Percentiles rank a stretch among this genome's conserved stretches.
These are phyloP conservation scores for Triticum timopheevii DNA, from an alignment of 176 grass and related monocot species.

Conservation along the genomic window DNA sequence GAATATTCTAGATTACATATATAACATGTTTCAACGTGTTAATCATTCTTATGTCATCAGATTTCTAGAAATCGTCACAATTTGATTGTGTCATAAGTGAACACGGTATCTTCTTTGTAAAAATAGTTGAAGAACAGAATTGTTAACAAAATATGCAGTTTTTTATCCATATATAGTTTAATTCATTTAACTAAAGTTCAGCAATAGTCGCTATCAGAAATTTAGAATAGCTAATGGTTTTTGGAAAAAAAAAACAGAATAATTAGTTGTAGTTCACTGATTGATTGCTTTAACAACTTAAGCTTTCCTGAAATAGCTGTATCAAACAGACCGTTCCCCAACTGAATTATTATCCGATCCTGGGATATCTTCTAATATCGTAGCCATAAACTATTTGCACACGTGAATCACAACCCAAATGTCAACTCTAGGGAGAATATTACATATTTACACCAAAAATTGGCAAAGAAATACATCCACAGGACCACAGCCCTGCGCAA, in stretches of 20 bases:
- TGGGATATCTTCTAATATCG: not conserved
- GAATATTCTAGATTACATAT: not conserved
- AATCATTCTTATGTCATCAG: not conserved
- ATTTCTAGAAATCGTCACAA: not conserved
- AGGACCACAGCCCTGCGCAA: not conserved
- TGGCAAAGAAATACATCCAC: not conserved
- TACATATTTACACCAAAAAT: not conserved
- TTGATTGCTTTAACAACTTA: slow-evolving; percentile 1
- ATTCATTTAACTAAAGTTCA: not conserved
- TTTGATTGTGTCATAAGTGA: not conserved
- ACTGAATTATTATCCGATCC: not conserved
- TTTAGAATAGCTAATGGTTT: not conserved
- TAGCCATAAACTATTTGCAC: not conserved
- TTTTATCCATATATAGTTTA: no score
- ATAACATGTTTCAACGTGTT: not conserved
- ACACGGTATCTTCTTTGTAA: not conserved
- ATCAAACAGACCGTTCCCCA: not conserved
- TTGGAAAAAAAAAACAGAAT: not conserved
- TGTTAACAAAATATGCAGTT: no score
- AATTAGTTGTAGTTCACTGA: not conserved
- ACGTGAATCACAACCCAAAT: not conserved
- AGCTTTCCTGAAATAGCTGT: not conserved
- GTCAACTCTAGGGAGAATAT: slow-evolving; percentile 1
- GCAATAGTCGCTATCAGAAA: not conserved
- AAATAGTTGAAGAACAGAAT: no score